Conservation (phyloP, 805 yeast species). For the Wickerhamomyces bovis region DNA sequence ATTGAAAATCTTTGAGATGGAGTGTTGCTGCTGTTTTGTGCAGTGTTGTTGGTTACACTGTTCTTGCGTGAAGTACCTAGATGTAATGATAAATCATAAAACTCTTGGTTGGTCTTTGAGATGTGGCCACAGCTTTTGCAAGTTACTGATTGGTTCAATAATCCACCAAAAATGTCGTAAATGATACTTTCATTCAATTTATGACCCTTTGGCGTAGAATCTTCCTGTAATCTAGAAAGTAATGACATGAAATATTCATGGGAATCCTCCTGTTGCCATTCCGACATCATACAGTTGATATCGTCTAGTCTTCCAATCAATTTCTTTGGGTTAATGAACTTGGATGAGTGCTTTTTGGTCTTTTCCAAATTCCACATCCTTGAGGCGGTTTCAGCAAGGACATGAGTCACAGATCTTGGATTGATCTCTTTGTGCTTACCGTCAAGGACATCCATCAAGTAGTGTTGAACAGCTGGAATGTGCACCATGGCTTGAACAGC, state of each 20-base stretch:
- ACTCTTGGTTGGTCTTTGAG: constrained; percentile 85
- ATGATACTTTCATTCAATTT: constrained; percentile 76
- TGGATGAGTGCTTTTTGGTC: constrained; percentile 25
- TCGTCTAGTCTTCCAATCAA: constrained; percentile 68
- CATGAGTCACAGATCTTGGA: constrained; percentile 55
- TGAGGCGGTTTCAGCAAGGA: constrained; percentile 60
- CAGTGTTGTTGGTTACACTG: constrained; percentile 4
- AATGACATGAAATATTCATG: constrained; percentile 96
- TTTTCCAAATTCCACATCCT: constrained; percentile 63
- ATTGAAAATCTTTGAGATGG: constrained; percentile 48
- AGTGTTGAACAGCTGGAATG: constrained; percentile 85
- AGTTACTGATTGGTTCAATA: constrained; percentile 75
- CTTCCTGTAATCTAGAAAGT: constrained; percentile 84
- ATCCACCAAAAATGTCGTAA: constrained; percentile 92
- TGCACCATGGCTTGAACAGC: constrained; percentile 90
- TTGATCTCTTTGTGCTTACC: constrained; percentile 46
- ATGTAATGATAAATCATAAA: constrained; percentile 85
- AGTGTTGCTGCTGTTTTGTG: constrained; percentile 5
- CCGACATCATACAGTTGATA: constrained; percentile 93
- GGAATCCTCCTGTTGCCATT: constrained; percentile 97
- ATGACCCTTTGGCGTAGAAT: constrained; percentile 83
- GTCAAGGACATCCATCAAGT: constrained; percentile 57
- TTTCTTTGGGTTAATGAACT: constrained; percentile 68
- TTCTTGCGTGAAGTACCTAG: constrained; percentile 31
- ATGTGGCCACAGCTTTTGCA: constrained; percentile 80